Evolutionary conservation across 2,329 filamentous ascomycete species (phyloP).

Genomic region (Trichoderma aggressivum): DNA sequence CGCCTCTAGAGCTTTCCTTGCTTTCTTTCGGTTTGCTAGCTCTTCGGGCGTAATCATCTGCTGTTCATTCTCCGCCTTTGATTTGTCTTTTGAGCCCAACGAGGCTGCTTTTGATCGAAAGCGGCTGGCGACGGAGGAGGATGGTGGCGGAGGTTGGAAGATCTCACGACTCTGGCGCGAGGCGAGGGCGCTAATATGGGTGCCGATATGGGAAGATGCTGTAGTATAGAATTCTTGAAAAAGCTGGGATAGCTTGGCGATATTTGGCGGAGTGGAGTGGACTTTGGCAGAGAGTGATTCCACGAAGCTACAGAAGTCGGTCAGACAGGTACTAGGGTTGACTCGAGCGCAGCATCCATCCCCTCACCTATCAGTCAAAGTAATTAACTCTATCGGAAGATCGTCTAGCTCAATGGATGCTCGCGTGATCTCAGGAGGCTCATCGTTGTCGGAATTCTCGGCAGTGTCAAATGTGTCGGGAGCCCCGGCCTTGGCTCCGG

Average conservation of each 20-base stretch:
- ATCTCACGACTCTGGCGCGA: slow-evolving; percentile 68
- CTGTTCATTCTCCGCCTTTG: slow-evolving; percentile 53
- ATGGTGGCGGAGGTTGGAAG: slow-evolving; percentile 52
- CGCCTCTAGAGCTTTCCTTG: slow-evolving; percentile 71
- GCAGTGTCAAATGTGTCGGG: slow-evolving; percentile 51
- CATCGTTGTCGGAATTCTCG: slow-evolving; percentile 41
- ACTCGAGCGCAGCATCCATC: neutral
- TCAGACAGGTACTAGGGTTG: neutral
- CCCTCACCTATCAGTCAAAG: slow-evolving; percentile 76
- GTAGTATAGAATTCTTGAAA: slow-evolving; percentile 93
- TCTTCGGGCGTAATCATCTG: slow-evolving; percentile 92
- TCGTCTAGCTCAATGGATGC: slow-evolving; percentile 75
- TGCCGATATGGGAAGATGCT: slow-evolving; percentile 77
- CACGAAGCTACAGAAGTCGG: slow-evolving; percentile 64
- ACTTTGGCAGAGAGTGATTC: slow-evolving; percentile 85
- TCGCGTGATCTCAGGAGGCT: slow-evolving; percentile 45
- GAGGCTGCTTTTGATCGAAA: slow-evolving; percentile 55
- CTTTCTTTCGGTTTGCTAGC: slow-evolving; percentile 73
- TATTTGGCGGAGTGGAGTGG: slow-evolving; percentile 75
- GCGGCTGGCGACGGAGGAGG: slow-evolving; percentile 56
- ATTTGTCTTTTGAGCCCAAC: slow-evolving; percentile 51
- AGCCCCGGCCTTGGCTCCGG: slow-evolving; percentile 30
- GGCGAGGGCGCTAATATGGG: slow-evolving; percentile 78
- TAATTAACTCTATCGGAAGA: slow-evolving; percentile 89
- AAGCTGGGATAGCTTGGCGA: slow-evolving; percentile 76